Percentiles rank a stretch among this genome's conserved stretches.
phyloP scores from a whole-genome alignment of 352 stramenopile genomes.

The Phytophthora rubi region DNA sequence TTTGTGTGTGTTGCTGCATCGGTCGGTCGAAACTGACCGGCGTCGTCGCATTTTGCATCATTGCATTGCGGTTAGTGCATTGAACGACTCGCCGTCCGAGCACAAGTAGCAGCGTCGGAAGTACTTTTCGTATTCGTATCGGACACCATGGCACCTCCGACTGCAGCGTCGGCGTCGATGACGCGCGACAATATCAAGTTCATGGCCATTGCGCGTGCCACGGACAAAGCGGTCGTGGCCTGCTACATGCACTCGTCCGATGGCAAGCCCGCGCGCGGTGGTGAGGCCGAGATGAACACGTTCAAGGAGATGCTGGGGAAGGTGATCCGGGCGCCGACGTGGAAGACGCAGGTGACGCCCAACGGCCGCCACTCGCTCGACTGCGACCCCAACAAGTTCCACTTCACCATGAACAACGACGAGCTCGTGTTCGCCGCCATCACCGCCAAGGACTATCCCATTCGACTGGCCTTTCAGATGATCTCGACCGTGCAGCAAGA shows the following conservation, averaged over 20 bases:
- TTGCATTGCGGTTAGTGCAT: slow-evolving; percentile 19
- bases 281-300: slow-evolving; percentile 59
- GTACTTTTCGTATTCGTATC: too few species aligned
- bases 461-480: slow-evolving; percentile 84
- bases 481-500: slow-evolving; percentile 80
- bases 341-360: slow-evolving; percentile 86
- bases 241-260: slow-evolving; percentile 77
- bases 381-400: slow-evolving; percentile 89
- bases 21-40: neutral
- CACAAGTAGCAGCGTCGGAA: neutral
- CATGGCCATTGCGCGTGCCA: slow-evolving; percentile 77
- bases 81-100: slow-evolving; percentile 21
- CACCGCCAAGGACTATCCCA: slow-evolving; percentile 83
- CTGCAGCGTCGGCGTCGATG: slow-evolving; percentile 43
- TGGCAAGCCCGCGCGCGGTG: slow-evolving; percentile 31
- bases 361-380: slow-evolving; percentile 88
- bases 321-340: slow-evolving; percentile 83
- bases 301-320: slow-evolving; percentile 88
- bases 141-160: slow-evolving; percentile 27
- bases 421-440: slow-evolving; percentile 86
- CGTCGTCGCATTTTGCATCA: slow-evolving; percentile 11
- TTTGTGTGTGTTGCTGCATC: neutral
- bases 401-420: slow-evolving; percentile 91
- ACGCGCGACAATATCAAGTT: slow-evolving; percentile 89
- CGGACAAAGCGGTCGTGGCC: slow-evolving; percentile 83